These are phyloP conservation scores for Russula emetica DNA, from an alignment of 768 basidiomycete genomes.

Conservation along the genomic window DNA sequence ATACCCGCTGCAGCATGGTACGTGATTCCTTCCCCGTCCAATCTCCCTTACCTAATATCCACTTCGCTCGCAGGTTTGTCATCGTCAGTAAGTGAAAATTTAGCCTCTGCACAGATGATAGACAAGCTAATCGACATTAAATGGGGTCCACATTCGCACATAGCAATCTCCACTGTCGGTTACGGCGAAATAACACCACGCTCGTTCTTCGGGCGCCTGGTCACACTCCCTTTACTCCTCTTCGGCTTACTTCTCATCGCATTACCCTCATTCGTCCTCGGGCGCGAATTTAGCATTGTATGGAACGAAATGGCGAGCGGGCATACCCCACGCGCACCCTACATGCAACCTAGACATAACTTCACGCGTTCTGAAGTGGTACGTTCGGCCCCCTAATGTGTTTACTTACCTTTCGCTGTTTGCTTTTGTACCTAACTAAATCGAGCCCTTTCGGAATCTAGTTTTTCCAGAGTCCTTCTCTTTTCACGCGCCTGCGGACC, in stretches of 20 bases:
- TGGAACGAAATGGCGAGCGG: slow-evolving; percentile 74
- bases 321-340: background rate
- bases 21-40: slow-evolving; percentile 32
- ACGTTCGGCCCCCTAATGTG: background rate
- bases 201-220: slow-evolving; percentile 78
- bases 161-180: slow-evolving; percentile 84
- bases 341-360: background rate
- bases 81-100: slow-evolving; percentile 59
- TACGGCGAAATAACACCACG: slow-evolving; percentile 91
- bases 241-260: slow-evolving; percentile 88
- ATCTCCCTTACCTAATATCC: background rate
- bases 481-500: slow-evolving; percentile 7
- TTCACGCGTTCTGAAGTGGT: slow-evolving; percentile 3
- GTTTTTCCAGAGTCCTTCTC: background rate
- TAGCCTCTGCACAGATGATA: background rate
- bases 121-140: background rate
- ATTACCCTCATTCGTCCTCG: slow-evolving; percentile 86
- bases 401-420: background rate
- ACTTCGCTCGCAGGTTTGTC: slow-evolving; percentile 50
- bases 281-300: slow-evolving; percentile 84
- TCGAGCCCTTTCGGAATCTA: background rate
- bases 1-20: slow-evolving; percentile 79
- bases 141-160: background rate
- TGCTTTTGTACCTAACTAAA: background rate
- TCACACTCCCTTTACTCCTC: slow-evolving; percentile 81